Percentiles rank a stretch among this genome's conserved stretches.
These are phyloP conservation scores for Zizania latifolia DNA, from an alignment of 176 grass and related monocot species.

Conservation along the genomic window DNA sequence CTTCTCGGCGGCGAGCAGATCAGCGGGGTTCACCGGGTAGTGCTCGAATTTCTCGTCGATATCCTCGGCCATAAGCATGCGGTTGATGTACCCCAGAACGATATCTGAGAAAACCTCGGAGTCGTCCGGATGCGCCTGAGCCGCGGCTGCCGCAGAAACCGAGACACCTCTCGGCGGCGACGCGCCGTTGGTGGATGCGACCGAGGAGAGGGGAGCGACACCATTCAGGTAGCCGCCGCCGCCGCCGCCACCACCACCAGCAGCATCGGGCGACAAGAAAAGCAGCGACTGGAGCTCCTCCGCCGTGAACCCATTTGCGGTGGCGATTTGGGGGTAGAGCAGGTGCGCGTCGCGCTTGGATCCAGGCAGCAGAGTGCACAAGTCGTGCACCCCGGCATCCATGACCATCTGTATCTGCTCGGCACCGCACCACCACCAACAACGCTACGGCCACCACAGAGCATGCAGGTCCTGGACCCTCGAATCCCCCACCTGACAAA, in stretches of 20 bases:
- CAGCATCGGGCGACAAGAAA: conserved; percentile 22
- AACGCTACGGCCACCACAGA: too few species aligned
- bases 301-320: conserved; percentile 24
- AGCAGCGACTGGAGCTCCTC: conserved; percentile 38
- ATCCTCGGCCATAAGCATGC: conserved; percentile 91
- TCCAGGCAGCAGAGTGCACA: conserved; percentile 35
- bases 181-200: background rate
- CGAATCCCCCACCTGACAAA: conserved; percentile 15
- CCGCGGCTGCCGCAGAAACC: background rate
- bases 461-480: background rate
- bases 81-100: conserved; percentile 71
- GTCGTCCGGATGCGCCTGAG: conserved; percentile 37
- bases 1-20: conserved; percentile 66
- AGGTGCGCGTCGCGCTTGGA: conserved; percentile 27
- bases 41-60: conserved; percentile 91
- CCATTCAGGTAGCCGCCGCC: conserved; percentile 30
- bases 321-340: conserved; percentile 42
- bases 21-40: conserved; percentile 56
- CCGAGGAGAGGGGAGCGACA: background rate
- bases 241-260: background rate
- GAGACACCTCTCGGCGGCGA: conserved; percentile 19
- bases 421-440: background rate
- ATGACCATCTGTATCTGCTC: conserved; percentile 44
- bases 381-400: conserved; percentile 54
- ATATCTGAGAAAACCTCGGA: conserved; percentile 85